These are phyloP conservation scores for Gossypium thurberi DNA, from an alignment of 345 rosid genomes.

Conservation along the genomic window DNA sequence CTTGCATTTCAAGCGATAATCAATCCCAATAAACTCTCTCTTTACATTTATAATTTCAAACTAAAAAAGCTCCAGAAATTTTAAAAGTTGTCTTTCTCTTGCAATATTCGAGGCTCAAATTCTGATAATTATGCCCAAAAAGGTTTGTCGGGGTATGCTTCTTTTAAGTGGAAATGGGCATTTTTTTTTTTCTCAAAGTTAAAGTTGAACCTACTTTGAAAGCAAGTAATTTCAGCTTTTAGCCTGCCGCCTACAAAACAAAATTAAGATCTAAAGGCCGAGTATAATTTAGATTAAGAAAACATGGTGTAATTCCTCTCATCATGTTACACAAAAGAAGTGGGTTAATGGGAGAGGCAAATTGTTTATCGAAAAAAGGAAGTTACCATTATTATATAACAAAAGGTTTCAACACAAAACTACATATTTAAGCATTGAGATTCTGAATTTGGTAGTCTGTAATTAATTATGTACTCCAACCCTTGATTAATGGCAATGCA, in stretches of 20 bases:
- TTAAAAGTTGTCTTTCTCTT: not conserved
- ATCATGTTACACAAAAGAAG: no score
- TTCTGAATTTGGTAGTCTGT: no score
- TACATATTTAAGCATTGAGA: no score
- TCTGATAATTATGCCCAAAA: not conserved
- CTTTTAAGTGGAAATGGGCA: not conserved
- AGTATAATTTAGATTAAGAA: no score
- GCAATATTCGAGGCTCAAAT: not conserved
- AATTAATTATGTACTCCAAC: not conserved
- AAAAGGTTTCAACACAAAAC: no score
- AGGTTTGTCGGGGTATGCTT: not conserved
- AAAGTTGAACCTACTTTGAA: constrained; percentile 11
- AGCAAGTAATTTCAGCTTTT: not conserved
- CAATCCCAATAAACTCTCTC: no score
- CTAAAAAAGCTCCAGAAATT: not conserved
- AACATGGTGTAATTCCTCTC: no score
- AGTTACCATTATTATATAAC: no score
- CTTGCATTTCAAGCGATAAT: constrained; percentile 6
- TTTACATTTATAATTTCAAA: no score
- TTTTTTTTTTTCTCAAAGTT: not conserved
- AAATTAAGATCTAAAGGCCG: not conserved
- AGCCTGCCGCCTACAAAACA: constrained; percentile 4
- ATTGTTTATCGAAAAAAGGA: no score
- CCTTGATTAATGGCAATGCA: not conserved
- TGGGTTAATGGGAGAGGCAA: no score